Base-by-base conservation (phyloP, 2,329 filamentous ascomycete genomes). In the Ceratocystis colombiana region DNA sequence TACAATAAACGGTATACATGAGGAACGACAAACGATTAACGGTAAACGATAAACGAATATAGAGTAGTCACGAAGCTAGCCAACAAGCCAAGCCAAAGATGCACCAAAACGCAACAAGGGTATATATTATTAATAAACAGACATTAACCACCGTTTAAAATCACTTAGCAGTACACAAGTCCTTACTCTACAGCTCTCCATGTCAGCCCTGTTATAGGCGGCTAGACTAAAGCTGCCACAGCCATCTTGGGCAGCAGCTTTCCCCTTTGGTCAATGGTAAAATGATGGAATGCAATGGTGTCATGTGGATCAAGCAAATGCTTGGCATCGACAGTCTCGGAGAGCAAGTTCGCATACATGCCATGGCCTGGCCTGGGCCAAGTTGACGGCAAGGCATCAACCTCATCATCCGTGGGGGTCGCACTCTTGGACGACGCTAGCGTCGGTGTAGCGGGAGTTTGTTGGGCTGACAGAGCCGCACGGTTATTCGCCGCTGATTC, bases 201-300 rank as follows among this genome's bases (percentile, higher is more conserved):
- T 1, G 28, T 30, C 28, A 30, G 17, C 46, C 46, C n/a, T 12
- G n/a, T 22, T 12, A 7, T 22, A 12, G 46, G 2, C 61, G 46
- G 3, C 61, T 44, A 67, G 55, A 67, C 66, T 37, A 68, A 65
- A 55, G 64, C 61, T 37, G 67, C 64, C 30, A 66, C 67, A 25
- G 67, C 67, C 67, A 66, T 68, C 66, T 68, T 68, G 25, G 64
- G 67, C 30, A 68, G 53, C 44, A 64, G 53, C 45, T 55, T 50
- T 12, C 63, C 68, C 45, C 46, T 62, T 22, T 63, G 28, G n/a
- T 78, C 75, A 7, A 79, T 75, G 67, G 75, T 71, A 68, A 79
- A 79, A 64, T 78, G 76, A 55, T 76, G 78, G 61, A 79, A 79
- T 0, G 76, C 73, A 61, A 77, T 76, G 61, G 76, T 76, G 46